Evolutionary conservation across 768 basidiomycete species (phyloP).

Genomic region (Mycena metata): DNA sequence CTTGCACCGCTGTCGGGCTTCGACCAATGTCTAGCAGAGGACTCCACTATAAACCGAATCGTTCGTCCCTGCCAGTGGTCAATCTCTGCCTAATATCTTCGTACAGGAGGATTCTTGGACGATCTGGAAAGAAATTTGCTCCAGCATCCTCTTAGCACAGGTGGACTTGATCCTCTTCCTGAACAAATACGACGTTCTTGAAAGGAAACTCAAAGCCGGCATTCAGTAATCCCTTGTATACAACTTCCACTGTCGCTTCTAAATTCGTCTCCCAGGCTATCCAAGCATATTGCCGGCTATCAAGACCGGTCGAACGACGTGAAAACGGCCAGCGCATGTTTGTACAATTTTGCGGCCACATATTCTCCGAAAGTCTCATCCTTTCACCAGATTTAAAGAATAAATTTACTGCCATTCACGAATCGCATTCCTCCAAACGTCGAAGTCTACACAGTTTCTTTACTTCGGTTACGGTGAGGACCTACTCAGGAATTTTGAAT

Average conservation of each 20-base stretch:
- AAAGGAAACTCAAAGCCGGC: no score
- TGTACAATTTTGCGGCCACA: no score
- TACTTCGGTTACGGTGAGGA: slow-evolving; percentile 4
- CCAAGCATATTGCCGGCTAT: no score
- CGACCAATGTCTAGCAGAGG: slow-evolving; percentile 45
- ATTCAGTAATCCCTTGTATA: no score
- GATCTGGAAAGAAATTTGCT: slow-evolving; percentile 64
- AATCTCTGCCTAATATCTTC: slow-evolving; percentile 53
- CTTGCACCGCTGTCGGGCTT: slow-evolving; percentile 70
- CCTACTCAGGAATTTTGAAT: background rate
- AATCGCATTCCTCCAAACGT: background rate
- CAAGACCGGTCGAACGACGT: no score
- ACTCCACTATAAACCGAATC: slow-evolving; percentile 68
- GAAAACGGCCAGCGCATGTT: no score
- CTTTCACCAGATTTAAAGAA: slow-evolving; percentile 18
- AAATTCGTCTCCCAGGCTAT: no score
- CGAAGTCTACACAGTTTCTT: slow-evolving; percentile 8
- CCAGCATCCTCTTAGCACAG: slow-evolving; percentile 64
- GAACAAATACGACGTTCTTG: slow-evolving; percentile 67
- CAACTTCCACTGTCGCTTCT: no score
- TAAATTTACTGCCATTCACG: background rate
- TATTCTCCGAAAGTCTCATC: slow-evolving; percentile 40
- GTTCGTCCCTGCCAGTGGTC: slow-evolving; percentile 48
- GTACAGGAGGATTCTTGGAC: no score
- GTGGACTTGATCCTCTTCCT: slow-evolving; percentile 70